Conservation (phyloP, 345 rosid species). For the Stellera chamaejasme region DNA sequence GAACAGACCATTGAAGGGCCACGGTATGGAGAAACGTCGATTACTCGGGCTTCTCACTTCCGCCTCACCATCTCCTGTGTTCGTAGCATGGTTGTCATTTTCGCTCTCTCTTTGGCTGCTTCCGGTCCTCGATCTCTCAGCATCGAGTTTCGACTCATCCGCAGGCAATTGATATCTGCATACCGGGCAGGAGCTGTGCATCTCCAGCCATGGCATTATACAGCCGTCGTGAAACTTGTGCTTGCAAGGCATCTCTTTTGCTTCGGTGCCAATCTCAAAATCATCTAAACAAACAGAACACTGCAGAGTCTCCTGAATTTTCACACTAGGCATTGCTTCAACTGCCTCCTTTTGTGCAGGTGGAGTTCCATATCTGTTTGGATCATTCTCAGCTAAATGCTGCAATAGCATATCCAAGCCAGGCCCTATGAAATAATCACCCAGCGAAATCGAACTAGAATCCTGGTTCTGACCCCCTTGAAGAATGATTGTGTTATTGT, state of each 20-base stretch:
- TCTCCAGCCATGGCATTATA: slow-evolving; percentile 85
- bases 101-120: slow-evolving; percentile 21
- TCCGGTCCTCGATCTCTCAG: slow-evolving; percentile 28
- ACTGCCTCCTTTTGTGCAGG: slow-evolving; percentile 72
- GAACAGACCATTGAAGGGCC: slow-evolving; percentile 87
- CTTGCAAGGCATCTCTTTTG: slow-evolving; percentile 85
- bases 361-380: slow-evolving; percentile 72
- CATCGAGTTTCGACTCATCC: slow-evolving; percentile 52
- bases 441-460: slow-evolving; percentile 38
- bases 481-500: slow-evolving; percentile 39
- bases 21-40: slow-evolving; percentile 63
- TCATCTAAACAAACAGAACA: slow-evolving; percentile 88
- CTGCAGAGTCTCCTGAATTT: slow-evolving; percentile 41
- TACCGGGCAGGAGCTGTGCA: slow-evolving; percentile 88
- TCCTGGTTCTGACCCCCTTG: slow-evolving; percentile 45
- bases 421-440: slow-evolving; percentile 80
- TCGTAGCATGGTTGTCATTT: slow-evolving; percentile 16
- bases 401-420: slow-evolving; percentile 68
- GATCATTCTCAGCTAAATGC: slow-evolving; percentile 73
- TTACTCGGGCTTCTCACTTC: slow-evolving; percentile 46
- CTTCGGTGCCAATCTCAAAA: slow-evolving; percentile 50
- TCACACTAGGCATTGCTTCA: slow-evolving; percentile 47
- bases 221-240: slow-evolving; percentile 75
- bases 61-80: slow-evolving; percentile 36
- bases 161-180: slow-evolving; percentile 75